These are phyloP conservation scores for Globisporangium echinulatum DNA, from an alignment of 352 stramenopile genomes.

Conservation along the genomic window DNA sequence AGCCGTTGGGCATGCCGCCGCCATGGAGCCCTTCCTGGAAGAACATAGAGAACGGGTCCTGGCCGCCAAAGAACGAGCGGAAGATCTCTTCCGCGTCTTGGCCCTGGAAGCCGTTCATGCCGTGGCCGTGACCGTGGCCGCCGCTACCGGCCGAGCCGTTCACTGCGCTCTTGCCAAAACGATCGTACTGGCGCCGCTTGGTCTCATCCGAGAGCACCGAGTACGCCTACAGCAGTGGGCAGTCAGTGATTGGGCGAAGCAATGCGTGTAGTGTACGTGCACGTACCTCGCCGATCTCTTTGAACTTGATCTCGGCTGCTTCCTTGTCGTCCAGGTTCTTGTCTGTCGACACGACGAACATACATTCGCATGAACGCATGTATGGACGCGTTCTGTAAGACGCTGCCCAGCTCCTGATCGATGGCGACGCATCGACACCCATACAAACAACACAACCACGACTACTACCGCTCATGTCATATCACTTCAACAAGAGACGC, in stretches of 20 bases:
- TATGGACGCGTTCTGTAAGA: too few relatives aligned
- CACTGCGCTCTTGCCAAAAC: conserved; percentile 82
- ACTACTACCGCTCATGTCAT: too few relatives aligned
- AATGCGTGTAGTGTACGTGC: too few relatives aligned
- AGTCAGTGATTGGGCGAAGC: background rate
- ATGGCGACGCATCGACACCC: too few relatives aligned
- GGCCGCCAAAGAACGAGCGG: conserved; percentile 71
- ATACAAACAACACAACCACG: too few relatives aligned
- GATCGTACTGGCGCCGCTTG: conserved; percentile 87
- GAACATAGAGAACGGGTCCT: conserved; percentile 82
- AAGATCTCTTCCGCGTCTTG: conserved; percentile 82
- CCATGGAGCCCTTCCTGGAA: conserved; percentile 71
- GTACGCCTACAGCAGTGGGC: conserved; percentile 54
- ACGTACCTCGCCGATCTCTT: conserved; percentile 75
- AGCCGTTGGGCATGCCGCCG: conserved; percentile 36
- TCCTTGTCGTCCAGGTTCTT: conserved; percentile 89
- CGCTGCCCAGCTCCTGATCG: too few relatives aligned
- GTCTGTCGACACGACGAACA: conserved; percentile 26
- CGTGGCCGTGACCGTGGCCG: conserved; percentile 18
- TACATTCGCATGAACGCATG: too few relatives aligned
- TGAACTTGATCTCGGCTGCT: conserved; percentile 85
- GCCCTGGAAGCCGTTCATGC: conserved; percentile 52
- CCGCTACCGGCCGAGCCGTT: conserved; percentile 26
- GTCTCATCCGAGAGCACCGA: conserved; percentile 87
- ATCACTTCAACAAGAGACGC: too few relatives aligned